A percentile compares a stretch with the other conserved stretches of the same genome.
Conservation (phyloP, 2,329 filamentous ascomycete species). For the Claviceps sp. region DNA sequence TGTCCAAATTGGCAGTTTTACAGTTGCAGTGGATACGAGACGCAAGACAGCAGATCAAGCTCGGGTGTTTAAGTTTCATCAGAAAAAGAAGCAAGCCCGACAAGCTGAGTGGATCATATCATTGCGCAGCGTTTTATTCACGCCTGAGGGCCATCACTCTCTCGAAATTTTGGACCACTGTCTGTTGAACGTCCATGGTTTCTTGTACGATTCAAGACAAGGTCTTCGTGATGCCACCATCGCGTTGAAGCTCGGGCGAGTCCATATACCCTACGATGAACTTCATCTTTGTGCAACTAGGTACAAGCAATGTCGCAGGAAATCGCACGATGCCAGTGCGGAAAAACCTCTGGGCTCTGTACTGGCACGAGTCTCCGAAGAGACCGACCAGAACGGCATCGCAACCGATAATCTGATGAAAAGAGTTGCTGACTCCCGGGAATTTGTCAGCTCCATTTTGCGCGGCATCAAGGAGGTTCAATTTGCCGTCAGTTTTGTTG, state of each 20-base stretch:
- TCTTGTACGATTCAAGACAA: constrained; percentile 72
- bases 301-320: constrained; percentile 32
- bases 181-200: constrained; percentile 80
- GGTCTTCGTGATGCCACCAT: constrained; percentile 84
- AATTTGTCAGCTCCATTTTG: constrained; percentile 80
- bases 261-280: constrained; percentile 87
- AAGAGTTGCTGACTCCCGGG: constrained; percentile 81
- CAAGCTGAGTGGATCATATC: constrained; percentile 93
- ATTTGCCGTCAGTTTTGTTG: constrained; percentile 83
- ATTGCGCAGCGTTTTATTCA: constrained; percentile 76
- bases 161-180: constrained; percentile 81
- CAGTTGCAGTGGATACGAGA: constrained; percentile 78
- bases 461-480: constrained; percentile 93
- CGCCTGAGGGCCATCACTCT: constrained; percentile 68
- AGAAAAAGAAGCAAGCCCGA: constrained; percentile 37
- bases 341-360: constrained; percentile 46
- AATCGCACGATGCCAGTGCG: constrained; percentile 20
- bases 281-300: constrained; percentile 49
- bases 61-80: constrained; percentile 61
- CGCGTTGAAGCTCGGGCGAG: constrained; percentile 75
- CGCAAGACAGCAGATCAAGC: constrained; percentile 84
- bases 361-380: constrained; percentile 60
- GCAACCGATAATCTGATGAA: constrained; percentile 57
- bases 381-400: constrained; percentile 55
- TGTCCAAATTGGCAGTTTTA: constrained; percentile 72